Evolutionary conservation across 2,329 filamentous ascomycete genomes (phyloP).

Genomic region (Aspergillus proliferans): DNA sequence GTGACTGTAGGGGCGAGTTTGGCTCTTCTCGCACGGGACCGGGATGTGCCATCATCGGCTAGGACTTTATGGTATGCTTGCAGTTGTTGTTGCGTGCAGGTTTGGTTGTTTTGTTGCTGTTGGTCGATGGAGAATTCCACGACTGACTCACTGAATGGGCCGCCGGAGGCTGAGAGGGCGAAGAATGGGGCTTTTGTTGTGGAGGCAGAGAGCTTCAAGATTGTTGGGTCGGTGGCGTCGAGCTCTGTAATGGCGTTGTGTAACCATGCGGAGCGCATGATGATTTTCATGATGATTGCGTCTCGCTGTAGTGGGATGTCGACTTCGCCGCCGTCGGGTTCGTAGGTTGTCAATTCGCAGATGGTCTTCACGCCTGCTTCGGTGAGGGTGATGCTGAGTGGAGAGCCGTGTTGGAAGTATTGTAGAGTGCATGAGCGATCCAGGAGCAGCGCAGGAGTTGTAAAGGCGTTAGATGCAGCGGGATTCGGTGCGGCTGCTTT

Average conservation of each 20-base stretch:
- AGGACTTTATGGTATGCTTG: conserved; percentile 27
- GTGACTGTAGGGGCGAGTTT: conserved; percentile 40
- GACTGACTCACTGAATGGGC: conserved; percentile 53
- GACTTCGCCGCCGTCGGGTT: conserved; percentile 54
- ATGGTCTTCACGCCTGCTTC: conserved; percentile 83
- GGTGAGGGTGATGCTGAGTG: conserved; percentile 77
- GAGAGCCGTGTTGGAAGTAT: conserved; percentile 67
- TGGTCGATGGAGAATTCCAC: conserved; percentile 54
- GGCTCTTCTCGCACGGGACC: conserved; percentile 24
- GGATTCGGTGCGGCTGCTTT: conserved; percentile 23
- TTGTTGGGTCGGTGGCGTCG: conserved; percentile 61
- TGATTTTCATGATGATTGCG: conserved; percentile 80
- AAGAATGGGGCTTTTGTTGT: conserved; percentile 61
- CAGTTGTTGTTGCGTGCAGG: conserved; percentile 14
- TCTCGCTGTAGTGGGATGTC: conserved; percentile 79
- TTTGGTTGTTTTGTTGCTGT: conserved; percentile 8
- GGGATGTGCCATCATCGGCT: conserved; percentile 32
- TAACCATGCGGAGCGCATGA: conserved; percentile 63
- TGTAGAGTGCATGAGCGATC: conserved; percentile 78
- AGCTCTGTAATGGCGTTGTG: conserved; percentile 49
- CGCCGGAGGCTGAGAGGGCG: conserved; percentile 61
- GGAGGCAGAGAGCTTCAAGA: conserved; percentile 62
- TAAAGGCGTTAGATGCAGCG: conserved; percentile 66
- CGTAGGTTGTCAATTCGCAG: conserved; percentile 84
- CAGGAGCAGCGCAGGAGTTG: conserved; percentile 73